These are phyloP conservation scores for Trichopus zeylanicus DNA, from an alignment of 116 monocot genomes.

Conservation along the genomic window DNA sequence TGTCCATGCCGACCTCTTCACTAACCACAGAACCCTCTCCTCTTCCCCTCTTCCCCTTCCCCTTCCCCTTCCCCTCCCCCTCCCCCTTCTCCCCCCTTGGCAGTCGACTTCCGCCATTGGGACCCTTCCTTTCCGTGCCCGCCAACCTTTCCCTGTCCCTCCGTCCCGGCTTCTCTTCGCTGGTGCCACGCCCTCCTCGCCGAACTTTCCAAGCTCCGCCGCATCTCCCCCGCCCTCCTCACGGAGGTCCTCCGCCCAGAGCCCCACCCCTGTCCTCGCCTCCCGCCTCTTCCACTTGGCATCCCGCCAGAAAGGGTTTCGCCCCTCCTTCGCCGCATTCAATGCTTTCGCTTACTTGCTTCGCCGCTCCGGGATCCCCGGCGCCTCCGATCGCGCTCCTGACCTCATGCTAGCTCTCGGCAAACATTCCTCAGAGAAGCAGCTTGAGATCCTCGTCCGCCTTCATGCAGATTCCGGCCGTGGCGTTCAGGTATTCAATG, in stretches of 20 bases:
- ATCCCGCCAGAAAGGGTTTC: slow-evolving; percentile 50
- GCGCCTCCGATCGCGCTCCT: slow-evolving; percentile 58
- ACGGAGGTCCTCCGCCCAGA: slow-evolving; percentile 55
- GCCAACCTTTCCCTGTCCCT: too few species aligned
- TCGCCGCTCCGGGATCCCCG: slow-evolving; percentile 28
- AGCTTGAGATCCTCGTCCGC: slow-evolving; percentile 83
- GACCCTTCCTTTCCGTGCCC: too few species aligned
- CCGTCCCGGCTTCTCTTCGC: too few species aligned
- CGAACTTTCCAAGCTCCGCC: slow-evolving; percentile 72
- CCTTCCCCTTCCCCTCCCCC: too few species aligned
- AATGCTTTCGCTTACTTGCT: slow-evolving; percentile 68
- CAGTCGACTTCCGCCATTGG: too few species aligned
- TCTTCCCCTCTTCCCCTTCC: too few species aligned
- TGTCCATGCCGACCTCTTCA: too few species aligned
- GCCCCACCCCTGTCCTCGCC: slow-evolving; percentile 31
- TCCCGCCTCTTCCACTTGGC: slow-evolving; percentile 84
- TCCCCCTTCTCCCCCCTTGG: too few species aligned
- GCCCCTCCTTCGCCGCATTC: slow-evolving; percentile 61
- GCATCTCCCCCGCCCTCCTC: slow-evolving; percentile 45
- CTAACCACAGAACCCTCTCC: too few species aligned
- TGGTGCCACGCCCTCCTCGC: slow-evolving; percentile 43
- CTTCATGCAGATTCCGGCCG: slow-evolving; percentile 55
- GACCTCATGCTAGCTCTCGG: slow-evolving; percentile 70
- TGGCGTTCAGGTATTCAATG: slow-evolving; percentile 39
- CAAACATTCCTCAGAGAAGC: slow-evolving; percentile 59